Evolutionary conservation across 1,139 yeast species (phyloP), one percentile per base, ranked within the genome.

Genomic region (Suhomyces anneliseae): DNA sequence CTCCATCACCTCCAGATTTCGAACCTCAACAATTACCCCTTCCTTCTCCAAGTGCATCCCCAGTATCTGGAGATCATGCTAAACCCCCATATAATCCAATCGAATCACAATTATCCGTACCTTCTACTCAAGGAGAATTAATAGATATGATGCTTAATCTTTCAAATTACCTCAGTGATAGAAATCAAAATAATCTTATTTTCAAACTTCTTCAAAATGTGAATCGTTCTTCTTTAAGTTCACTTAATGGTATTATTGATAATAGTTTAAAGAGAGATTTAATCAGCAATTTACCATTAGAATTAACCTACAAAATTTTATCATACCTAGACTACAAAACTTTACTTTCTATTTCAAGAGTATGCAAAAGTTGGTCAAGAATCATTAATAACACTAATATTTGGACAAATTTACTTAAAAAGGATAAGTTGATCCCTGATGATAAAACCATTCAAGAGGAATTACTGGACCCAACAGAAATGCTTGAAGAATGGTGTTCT

Each of bases 31-130:
- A 74, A 49, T 66, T 80, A 15, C 87, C 87, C 0, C 68, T 83
- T 31, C 88, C 88, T 0, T 82, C 87, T 6, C 89, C 89, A 0
- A 79, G 85, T 56, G 89, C 88, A 1, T 82, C 87, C 0, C 88
- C 88, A 0, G 76, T 74, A 7, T 57, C 72, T 0, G 60, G 64
- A 15, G 60, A 56, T 12, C 48, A 52, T 32, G 32, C 50, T 34
- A 37, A 51, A 37, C 44, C 54, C 5, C 49, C 56, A 6, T 49
- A 57, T 11, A 64, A 57, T 29, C 50, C 60, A 19, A 56, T 63
- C 38, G 69, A 70, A 29, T 54, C 57, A 19, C 61, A 58, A 15
- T 53, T 72, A 32, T 50, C 66, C 3, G 54, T 54, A 26, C 78
- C 83, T 8, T 44, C 63, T 4, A 72, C 76, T 3, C 79, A 75